These are phyloP conservation scores for Liriodendron chinense DNA, from an alignment of 164 flowering plant genomes.

Conservation along the genomic window DNA sequence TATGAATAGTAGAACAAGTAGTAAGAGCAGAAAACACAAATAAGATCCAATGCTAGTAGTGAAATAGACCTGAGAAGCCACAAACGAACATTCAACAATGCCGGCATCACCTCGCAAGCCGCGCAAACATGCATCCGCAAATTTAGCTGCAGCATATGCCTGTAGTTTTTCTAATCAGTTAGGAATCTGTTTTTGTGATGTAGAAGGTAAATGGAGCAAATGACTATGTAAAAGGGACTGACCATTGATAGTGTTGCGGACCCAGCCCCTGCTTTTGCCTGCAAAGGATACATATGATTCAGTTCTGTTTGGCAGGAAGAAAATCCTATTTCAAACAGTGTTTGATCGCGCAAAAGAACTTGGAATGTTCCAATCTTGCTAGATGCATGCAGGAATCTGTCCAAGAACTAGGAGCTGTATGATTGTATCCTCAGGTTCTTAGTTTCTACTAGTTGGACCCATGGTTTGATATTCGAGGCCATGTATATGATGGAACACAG, in stretches of 20 bases:
- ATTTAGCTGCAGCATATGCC: constrained; percentile 95
- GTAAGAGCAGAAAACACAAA: background rate
- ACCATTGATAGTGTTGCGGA: constrained; percentile 99
- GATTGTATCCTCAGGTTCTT: too few species aligned
- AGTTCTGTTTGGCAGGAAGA: background rate
- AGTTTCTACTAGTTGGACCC: too few species aligned
- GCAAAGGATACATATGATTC: constrained; percentile 22
- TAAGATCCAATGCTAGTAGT: background rate
- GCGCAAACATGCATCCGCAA: constrained; percentile 90
- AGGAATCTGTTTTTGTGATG: background rate
- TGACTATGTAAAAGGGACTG: constrained; percentile 8
- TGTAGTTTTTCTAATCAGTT: background rate
- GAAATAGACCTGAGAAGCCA: constrained; percentile 61
- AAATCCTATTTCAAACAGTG: background rate
- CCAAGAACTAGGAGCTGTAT: too few species aligned
- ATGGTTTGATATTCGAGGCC: too few species aligned
- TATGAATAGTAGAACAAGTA: background rate
- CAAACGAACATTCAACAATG: constrained; percentile 76
- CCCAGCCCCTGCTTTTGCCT: constrained; percentile 98
- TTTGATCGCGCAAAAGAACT: background rate
- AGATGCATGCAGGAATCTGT: background rate
- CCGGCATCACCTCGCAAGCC: constrained; percentile 87
- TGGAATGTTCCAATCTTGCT: background rate
- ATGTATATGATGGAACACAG: too few species aligned
- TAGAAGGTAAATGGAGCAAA: background rate